These are phyloP conservation scores for Fraxinus xanthoxyloides DNA, from an alignment of 305 asterid species.

Conservation along the genomic window DNA sequence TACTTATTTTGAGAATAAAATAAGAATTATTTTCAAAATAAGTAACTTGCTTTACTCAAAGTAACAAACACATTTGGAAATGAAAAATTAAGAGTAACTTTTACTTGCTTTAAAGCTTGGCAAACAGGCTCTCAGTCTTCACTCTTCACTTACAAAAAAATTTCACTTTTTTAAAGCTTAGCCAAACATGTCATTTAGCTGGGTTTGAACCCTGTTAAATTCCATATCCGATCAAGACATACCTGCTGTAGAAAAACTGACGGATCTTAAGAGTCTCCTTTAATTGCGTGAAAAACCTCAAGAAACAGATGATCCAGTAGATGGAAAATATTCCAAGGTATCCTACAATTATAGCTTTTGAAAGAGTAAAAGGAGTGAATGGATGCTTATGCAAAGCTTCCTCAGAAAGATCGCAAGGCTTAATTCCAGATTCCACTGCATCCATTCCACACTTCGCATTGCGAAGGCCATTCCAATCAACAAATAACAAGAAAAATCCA, in stretches of 20 bases:
- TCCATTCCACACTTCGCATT: conserved; percentile 98
- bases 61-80: background rate
- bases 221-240: conserved; percentile 19
- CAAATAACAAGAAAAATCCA: conserved; percentile 74
- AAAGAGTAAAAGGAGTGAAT: conserved; percentile 66
- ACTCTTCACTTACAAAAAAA: background rate
- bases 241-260: conserved; percentile 76
- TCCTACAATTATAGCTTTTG: conserved; percentile 75
- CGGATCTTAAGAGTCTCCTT: conserved; percentile 86
- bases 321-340: conserved; percentile 79
- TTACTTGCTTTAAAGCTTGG: background rate
- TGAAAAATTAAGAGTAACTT: background rate
- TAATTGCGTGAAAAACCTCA: conserved; percentile 80
- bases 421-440: conserved; percentile 96
- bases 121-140: background rate
- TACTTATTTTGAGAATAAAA: background rate
- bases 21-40: background rate
- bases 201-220: conserved; percentile 4
- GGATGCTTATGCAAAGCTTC: conserved; percentile 96
- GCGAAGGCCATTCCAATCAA: conserved; percentile 95
- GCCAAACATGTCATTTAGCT: background rate
- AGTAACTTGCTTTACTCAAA: background rate
- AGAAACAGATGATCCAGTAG: conserved; percentile 78
- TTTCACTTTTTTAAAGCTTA: background rate
- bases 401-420: conserved; percentile 82